Base-by-base conservation (phyloP, 83 land plant genomes). In the Picea engelmannii region DNA sequence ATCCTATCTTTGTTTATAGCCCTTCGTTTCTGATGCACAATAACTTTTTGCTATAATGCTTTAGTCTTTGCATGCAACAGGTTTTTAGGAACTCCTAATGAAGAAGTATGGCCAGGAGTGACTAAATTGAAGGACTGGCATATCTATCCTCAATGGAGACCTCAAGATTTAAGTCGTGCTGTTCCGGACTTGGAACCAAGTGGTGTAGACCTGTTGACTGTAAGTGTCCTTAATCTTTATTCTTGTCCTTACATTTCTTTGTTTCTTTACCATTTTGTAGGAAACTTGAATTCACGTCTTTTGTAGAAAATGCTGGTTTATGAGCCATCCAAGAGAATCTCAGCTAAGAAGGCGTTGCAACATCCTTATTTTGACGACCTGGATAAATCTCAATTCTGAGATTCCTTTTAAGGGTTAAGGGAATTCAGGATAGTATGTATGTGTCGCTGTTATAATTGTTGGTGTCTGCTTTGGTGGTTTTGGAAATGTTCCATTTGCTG, bases 61-160 rank as follows among this genome's bases (percentile, higher is more conserved):
- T 47, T 5, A 12, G 2, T 7, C 42, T 5, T 78, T 69, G 9
- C 23, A 21, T 76, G 31, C 15, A 4, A 31, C 68, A 90, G 92
- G 89, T 77, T 86, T 70, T 78, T 91, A 38, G 95, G 95, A 59
- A 91, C 95, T 21, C 93, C 96, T 13, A 91, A 84, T 55, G 95
- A 93, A 85, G 87, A 86, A 44, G 67, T 86, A 63, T 92, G 93
- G 95, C 95, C 93, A 24, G 93, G 93, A 35, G 93, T 90, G 7
- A 88, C 80, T 63, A 83, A 89, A 35, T 80, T 94, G 84, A 63
- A 87, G 31, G 96, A 91, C 61, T 94, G 95, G 95, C 96, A 92
- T 90, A 89, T 80, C 21, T 92, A 90, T 83, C 95, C 95, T 23
- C 83, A 86, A 44, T 94, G 96, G 95, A 88, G 87, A 69, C 88